Evolutionary conservation across 2,329 filamentous ascomycete genomes (phyloP), one percentile per base, ranked within the genome.

Genomic region (Alternaria gansuensis): DNA sequence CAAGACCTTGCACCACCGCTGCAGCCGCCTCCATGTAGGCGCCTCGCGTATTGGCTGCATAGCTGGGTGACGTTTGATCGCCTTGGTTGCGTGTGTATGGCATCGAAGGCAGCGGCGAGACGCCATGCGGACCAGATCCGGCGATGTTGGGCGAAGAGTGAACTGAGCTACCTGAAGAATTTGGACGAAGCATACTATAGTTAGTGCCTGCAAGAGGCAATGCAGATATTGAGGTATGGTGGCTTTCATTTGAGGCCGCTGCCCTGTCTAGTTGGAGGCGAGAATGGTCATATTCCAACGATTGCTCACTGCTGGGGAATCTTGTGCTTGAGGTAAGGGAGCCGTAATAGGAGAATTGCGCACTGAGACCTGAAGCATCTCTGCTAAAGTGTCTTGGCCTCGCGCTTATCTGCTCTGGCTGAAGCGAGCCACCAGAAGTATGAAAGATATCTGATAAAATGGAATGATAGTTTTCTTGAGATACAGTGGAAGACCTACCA

Each of bases 311-410:
- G 60, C 73, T 75, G 21, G 72, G 62, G 14, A 68, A 57, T 29
- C 68, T 64, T 23, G 67, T 71, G 28, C 59, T 66, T 13, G 73
- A 50, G 17, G 56, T 66, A 44, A 75, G 64, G 51, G 59, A 62
- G 28, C 74, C 71, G 46, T 75, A 76, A 34, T 65, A 72, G 6
- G 74, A 75, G 45, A 72, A 76, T n/a, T 68, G 60, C 26, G 64
- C 58, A 53, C 72, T 75, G n/a, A 60, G 59, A 34, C 45, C 65
- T 28, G 74, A 75, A 56, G 66, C 59, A 41, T 66, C 70, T 51
- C 72, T 75, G 39, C 68, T 68, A 10, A 62, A 59, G 6, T 59
- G 55, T 43, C 62, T 61, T 34, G 52, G 31, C 28, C 54, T 48
- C 4, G 14, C 5, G 39, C n/a, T n/a, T 13, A 14, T 28, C 34